Percentiles rank a stretch among this genome's conserved stretches.
Conservation (phyloP, 345 rosid species). For the Isatis tinctoria region DNA sequence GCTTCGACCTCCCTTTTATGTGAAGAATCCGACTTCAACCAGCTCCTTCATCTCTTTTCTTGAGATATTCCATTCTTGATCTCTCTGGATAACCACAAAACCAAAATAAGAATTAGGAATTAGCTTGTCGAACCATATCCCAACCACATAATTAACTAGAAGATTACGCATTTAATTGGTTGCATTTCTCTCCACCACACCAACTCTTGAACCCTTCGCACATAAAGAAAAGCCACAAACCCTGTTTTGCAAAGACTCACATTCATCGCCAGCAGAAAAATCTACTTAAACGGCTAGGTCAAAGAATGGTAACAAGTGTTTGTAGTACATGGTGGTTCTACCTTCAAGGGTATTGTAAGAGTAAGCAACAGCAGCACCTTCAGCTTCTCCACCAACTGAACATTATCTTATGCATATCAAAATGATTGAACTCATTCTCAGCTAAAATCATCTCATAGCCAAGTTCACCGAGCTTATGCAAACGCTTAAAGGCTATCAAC, state of each 20-base stretch:
- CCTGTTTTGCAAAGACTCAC: background rate
- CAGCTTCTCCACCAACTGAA: slow-evolving; percentile 69
- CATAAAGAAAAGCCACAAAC: slow-evolving; percentile 47
- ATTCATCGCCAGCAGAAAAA: background rate
- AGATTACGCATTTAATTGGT: slow-evolving; percentile 74
- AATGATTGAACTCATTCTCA: slow-evolving; percentile 11
- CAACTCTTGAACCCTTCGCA: slow-evolving; percentile 69
- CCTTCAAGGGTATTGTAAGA: slow-evolving; percentile 76
- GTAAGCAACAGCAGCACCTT: slow-evolving; percentile 83
- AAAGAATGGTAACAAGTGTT: background rate
- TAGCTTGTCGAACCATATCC: background rate
- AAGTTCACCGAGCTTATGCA: background rate
- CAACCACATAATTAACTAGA: background rate
- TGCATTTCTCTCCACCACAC: slow-evolving; percentile 73
- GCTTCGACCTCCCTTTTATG: slow-evolving; percentile 60
- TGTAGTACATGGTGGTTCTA: slow-evolving; percentile 47
- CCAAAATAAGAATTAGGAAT: background rate
- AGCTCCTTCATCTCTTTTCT: slow-evolving; percentile 86
- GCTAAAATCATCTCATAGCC: background rate
- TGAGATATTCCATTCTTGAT: slow-evolving; percentile 99
- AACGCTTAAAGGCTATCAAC: background rate
- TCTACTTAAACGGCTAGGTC: background rate
- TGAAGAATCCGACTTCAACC: slow-evolving; percentile 54
- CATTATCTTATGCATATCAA: slow-evolving; percentile 74
- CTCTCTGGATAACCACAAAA: slow-evolving; percentile 52